Conservation (phyloP, 495 filamentous ascomycete species). For the Xylaria venustula region DNA sequence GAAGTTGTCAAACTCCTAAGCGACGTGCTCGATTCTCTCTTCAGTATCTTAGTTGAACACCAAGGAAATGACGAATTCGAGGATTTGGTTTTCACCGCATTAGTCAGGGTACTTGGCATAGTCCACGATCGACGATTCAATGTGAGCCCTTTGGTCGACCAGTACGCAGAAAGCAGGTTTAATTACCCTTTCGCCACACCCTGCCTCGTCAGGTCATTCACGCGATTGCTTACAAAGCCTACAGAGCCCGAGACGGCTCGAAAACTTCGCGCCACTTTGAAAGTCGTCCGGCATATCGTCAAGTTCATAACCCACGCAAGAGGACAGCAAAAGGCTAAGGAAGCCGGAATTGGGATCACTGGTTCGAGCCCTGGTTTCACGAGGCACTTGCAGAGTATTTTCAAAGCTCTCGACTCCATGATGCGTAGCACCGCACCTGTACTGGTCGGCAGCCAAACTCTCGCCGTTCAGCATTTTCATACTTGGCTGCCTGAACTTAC, state of each 20-base stretch:
- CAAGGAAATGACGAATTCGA: conserved; percentile 87
- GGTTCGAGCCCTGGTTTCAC: conserved; percentile 73
- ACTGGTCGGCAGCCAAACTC: conserved; percentile 87
- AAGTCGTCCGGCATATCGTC: conserved; percentile 88
- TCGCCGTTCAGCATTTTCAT: conserved; percentile 96
- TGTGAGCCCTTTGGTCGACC: conserved; percentile 81
- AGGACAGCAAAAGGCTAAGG: conserved; percentile 82
- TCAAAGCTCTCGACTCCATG: conserved; percentile 81
- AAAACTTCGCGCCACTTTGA: conserved; percentile 86
- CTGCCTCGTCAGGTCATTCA: conserved; percentile 87
- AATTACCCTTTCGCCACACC: conserved; percentile 92
- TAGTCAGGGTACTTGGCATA: conserved; percentile 88
- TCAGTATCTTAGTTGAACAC: conserved; percentile 85
- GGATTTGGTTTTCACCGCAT: conserved; percentile 84
- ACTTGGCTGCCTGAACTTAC: conserved; percentile 89
- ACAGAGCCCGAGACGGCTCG: conserved; percentile 78
- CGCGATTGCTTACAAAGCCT: conserved; percentile 72
- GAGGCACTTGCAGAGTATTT: conserved; percentile 79
- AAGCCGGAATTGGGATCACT: conserved; percentile 85
- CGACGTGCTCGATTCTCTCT: conserved; percentile 89
- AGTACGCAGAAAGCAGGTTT: conserved; percentile 85
- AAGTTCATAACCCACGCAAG: conserved; percentile 93
- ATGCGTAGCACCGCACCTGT: conserved; percentile 85
- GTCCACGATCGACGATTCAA: conserved; percentile 94
- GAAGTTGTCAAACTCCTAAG: conserved; percentile 92